Evolutionary conservation across 345 rosid genomes (phyloP).

Genomic region (Ricinus communis): DNA sequence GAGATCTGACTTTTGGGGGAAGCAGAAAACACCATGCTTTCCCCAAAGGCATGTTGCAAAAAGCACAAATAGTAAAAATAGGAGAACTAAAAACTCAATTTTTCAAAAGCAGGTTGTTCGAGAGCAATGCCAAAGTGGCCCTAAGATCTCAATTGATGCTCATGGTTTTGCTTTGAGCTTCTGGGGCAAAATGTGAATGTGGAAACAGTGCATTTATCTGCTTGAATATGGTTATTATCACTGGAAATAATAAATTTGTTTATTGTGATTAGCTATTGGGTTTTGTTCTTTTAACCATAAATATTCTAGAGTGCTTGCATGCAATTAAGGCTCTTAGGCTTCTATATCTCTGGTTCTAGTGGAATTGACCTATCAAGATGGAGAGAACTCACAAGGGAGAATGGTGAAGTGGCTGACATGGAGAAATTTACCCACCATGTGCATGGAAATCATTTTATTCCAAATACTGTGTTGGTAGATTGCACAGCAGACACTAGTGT

Average conservation of each 20-base stretch:
- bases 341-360: constrained; percentile 40
- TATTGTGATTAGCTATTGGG: not conserved
- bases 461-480: constrained; percentile 93
- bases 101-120: too few species aligned
- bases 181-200: not conserved
- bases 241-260: not conserved
- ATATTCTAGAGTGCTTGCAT: not conserved
- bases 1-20: too few species aligned
- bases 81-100: too few species aligned
- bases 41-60: too few species aligned
- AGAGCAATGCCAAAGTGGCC: too few species aligned
- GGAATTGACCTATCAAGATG: constrained; percentile 83
- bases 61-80: too few species aligned
- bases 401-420: constrained; percentile 70
- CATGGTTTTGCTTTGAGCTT: not conserved
- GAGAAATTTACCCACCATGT: constrained; percentile 80
- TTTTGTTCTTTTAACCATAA: not conserved
- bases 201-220: not conserved
- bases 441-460: constrained; percentile 87
- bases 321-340: not conserved
- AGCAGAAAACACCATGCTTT: too few species aligned
- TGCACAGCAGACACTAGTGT: constrained; percentile 91
- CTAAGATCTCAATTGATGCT: too few species aligned
- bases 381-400: constrained; percentile 68
- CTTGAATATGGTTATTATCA: not conserved